Evolutionary conservation across 176 grass and related monocot genomes (phyloP), one percentile per base, ranked within the genome.

Genomic region (Carex cristatella): DNA sequence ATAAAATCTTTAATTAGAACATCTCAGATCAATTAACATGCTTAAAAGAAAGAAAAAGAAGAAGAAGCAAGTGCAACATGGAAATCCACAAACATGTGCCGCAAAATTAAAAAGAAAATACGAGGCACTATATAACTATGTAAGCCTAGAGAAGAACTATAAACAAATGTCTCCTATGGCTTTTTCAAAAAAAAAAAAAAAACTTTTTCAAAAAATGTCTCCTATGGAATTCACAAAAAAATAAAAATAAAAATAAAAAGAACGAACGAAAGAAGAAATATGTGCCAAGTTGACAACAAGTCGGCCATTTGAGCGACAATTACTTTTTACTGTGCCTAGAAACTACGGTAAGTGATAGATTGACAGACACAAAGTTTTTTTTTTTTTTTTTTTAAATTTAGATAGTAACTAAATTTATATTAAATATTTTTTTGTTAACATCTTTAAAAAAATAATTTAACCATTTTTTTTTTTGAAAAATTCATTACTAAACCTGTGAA

Each of bases 231-330:
- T 75, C 6, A 3, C 30, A 6, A 3, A 31, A 27, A 23, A 28
- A 53, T 3, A 12, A 27, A 5, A 75, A 51, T 74, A 74, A 74
- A 51, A 51, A 28, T 23, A 72, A 4, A 48, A 73, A 69, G 68
- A n/a, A 70, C 68, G 14, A 42, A 70, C 37, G 15, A 53, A 75
- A 75, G 71, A 75, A 75, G n/a, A 10, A 75, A 28, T 68, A 33
- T 10, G 5, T 75, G 71, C 19, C 69, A 74, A 74, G 42, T 74
- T 74, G 71, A 46, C 46, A 75, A 53, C 23, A 75, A 75, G 32
- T 49, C 40, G 61, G 40, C 80, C 61, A 83, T 83, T 83, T 35
- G 42, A 51, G 62, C 8, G 80, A 83, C 80, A 63, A 68, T 51
- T 18, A 83, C 67, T 32, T 65, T 65, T 83, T 68, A 83, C 62